Evolutionary conservation across 441 rosid genomes (phyloP).

Genomic region (Croton setiger): DNA sequence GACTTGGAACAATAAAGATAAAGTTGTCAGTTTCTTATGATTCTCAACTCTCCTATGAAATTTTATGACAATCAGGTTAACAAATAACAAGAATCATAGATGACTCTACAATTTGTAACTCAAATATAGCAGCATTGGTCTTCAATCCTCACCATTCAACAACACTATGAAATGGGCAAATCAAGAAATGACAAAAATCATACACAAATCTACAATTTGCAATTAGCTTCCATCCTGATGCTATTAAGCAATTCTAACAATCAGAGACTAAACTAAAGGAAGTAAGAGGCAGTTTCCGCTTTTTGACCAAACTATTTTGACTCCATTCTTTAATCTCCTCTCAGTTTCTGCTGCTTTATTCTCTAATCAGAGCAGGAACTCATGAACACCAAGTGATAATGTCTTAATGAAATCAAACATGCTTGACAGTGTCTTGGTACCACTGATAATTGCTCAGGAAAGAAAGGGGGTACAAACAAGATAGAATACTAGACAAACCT

Average conservation of each 20-base stretch:
- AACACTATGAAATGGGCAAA: not conserved
- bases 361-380: not conserved
- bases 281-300: not conserved
- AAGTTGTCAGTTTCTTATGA: not conserved
- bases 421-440: not conserved
- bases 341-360: not conserved
- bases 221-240: not conserved
- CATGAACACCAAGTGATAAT: not conserved
- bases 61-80: not conserved
- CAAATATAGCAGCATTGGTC: too few species aligned
- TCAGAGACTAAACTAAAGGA: not conserved
- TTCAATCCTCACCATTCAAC: too few species aligned
- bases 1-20: not conserved
- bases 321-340: not conserved
- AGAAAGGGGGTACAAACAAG: not conserved
- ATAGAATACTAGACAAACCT: constrained; percentile 27
- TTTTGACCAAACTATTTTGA: not conserved
- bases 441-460: not conserved
- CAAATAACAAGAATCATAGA: not conserved
- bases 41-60: not conserved
- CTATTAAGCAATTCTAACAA: not conserved
- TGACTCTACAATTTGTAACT: not conserved
- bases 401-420: not conserved
- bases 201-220: not conserved
- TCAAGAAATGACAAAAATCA: not conserved